Evolutionary conservation across 768 basidiomycete species (phyloP).

Genomic region (Podaxis carcinomalis): DNA sequence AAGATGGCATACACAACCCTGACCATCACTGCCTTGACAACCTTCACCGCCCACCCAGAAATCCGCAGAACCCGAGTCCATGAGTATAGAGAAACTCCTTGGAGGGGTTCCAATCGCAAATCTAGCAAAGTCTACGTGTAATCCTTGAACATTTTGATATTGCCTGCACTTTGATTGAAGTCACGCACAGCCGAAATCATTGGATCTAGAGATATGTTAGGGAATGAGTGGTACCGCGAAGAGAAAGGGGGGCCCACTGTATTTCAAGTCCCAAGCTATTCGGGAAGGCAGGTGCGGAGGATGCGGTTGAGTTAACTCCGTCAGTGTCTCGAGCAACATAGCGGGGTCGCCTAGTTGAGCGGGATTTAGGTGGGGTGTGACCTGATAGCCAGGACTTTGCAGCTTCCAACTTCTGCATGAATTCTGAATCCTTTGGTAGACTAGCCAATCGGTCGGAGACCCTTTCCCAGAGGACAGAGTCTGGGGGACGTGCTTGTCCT

Average conservation of each 20-base stretch:
- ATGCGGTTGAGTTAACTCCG: conserved; percentile 8
- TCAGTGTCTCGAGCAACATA: not conserved
- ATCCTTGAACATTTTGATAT: not conserved
- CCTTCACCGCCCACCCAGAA: conserved; percentile 51
- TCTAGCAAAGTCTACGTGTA: conserved; percentile 23
- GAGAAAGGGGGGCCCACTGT: conserved; percentile 34
- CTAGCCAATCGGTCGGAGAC: conserved; percentile 36
- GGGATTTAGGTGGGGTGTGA: not conserved
- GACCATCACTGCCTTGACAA: conserved; percentile 31
- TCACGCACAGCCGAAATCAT: conserved; percentile 2
- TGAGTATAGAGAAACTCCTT: conserved; percentile 41
- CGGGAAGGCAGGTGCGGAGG: conserved; percentile 14
- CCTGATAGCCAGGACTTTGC: not conserved
- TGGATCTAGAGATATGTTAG: not conserved
- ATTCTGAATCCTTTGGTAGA: conserved; percentile 27
- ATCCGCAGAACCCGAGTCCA: conserved; percentile 64
- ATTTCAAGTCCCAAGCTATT: conserved; percentile 52
- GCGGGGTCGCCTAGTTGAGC: not conserved
- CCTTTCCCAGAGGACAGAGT: conserved; percentile 28
- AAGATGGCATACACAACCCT: conserved; percentile 22
- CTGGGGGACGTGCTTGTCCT: conserved; percentile 34
- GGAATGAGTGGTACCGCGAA: conserved; percentile 24
- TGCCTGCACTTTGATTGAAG: not conserved
- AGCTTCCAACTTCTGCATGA: conserved; percentile 16
- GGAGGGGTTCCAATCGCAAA: conserved; percentile 44